A percentile compares a stretch with the other conserved stretches of the same genome.
These are phyloP conservation scores for Strobilomyces confusus DNA, from an alignment of 768 basidiomycete species.

Conservation along the genomic window DNA sequence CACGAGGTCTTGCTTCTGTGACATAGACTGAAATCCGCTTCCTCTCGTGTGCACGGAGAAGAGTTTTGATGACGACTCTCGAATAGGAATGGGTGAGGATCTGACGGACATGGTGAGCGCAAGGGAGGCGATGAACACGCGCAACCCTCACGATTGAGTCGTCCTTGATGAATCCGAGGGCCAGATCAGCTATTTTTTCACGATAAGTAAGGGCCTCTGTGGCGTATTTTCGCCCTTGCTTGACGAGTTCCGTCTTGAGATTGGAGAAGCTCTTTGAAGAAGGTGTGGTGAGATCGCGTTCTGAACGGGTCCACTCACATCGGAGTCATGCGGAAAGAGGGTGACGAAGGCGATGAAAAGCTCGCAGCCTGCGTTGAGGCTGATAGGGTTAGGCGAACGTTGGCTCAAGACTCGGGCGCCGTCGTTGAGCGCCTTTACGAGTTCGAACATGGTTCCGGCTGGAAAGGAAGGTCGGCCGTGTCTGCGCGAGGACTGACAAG, in stretches of 20 bases:
- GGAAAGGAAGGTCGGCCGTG: conserved; percentile 9
- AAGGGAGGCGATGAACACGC: conserved; percentile 12
- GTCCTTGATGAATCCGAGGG: conserved; percentile 92
- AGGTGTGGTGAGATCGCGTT: conserved; percentile 7
- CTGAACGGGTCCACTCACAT: conserved; percentile 44
- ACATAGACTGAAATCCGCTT: conserved; percentile 98
- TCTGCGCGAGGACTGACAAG: neutral
- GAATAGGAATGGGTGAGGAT: conserved; percentile 98
- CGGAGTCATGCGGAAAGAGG: conserved; percentile 75
- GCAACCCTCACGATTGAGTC: conserved; percentile 70
- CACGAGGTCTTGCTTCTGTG: conserved; percentile 90
- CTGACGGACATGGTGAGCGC: conserved; percentile 38
- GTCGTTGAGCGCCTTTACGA: conserved; percentile 77
- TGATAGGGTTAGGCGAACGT: conserved; percentile 72
- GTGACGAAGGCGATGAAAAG: conserved; percentile 90
- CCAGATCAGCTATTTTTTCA: conserved; percentile 81
- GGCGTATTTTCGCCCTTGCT: conserved; percentile 75
- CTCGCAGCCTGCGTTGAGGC: conserved; percentile 85
- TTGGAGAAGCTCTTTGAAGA: conserved; percentile 68
- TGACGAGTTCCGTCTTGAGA: conserved; percentile 78
- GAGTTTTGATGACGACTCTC: conserved; percentile 89
- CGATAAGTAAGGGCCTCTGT: conserved; percentile 80
- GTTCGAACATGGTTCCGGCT: conserved; percentile 94
- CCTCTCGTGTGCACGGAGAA: conserved; percentile 83
- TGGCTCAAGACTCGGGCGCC: conserved; percentile 62